Conservation (phyloP, 1,284 basidiomycete genomes). For the Moesziomyces globuligerus region DNA sequence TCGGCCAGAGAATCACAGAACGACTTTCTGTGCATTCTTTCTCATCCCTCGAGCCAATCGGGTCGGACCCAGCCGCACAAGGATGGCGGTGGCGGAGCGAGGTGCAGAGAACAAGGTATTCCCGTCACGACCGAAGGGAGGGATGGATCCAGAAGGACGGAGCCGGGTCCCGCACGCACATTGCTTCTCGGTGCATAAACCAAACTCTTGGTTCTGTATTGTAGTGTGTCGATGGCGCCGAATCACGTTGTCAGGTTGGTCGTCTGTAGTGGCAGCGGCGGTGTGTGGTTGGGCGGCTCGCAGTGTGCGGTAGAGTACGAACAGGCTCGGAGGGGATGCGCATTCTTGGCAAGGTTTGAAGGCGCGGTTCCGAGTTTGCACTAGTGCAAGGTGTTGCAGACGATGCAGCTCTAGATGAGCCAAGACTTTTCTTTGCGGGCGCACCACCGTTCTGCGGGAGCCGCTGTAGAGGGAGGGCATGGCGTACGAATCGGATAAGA, state of each 20-base stretch:
- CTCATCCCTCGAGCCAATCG: constrained; percentile 1
- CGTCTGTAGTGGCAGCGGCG: neutral
- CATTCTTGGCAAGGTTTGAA: neutral
- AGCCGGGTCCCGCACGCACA: neutral
- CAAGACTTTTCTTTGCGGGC: neutral
- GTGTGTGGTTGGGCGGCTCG: neutral
- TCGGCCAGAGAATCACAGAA: no score
- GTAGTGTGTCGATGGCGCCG: no score
- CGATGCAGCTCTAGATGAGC: neutral
- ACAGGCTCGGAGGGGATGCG: neutral
- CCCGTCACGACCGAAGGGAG: constrained; percentile 8
- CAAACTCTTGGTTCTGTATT: no score
- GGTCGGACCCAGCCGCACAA: neutral
- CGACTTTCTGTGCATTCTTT: no score
- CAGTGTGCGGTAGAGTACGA: neutral
- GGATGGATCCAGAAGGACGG: neutral
- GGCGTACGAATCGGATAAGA: neutral
- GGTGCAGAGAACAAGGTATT: no score
- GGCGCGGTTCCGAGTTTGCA: no score
- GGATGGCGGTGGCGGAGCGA: no score
- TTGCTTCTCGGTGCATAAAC: neutral
- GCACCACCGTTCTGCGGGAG: no score
- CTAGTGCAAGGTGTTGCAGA: neutral
- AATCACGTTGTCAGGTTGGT: neutral
- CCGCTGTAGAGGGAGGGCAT: no score